Base-by-base conservation (phyloP, 352 stramenopile species). In the Phytophthora pistaciae region DNA sequence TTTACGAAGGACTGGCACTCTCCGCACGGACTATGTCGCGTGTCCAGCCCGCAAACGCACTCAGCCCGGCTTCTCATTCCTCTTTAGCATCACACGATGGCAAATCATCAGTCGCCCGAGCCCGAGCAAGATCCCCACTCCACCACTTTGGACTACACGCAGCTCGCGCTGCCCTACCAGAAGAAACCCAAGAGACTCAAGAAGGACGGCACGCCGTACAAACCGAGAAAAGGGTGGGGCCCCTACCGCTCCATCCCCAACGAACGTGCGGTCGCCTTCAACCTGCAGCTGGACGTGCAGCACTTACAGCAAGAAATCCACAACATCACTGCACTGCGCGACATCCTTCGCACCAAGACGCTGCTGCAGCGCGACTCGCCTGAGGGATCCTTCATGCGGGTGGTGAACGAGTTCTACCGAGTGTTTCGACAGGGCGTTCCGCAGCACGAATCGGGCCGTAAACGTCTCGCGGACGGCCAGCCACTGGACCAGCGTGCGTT, bases 251-350 rank as follows among this genome's bases (percentile, higher is more conserved):
- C 71, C 21, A 65, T 79, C 8, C n/a, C 65, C 25, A 74, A 72
- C 23, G 75, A 82, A 38, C 72, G 72, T 8, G 68, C 72, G 3
- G 61, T 70, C 9, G 64, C 66, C 29, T 83, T 80, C 55, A 83
- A 83, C 55, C 59, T 82, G 33, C 78, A 72, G 46, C 68, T 82
- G 16, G 75, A 82, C 54, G 66, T 82, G 48, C 64, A 79, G 66
- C 46, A 46, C 13, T 53, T 77, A 38, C 61, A 56, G 29, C 68
- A 78, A 38, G 57, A 74, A 53, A 77, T 79, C 66, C 71, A 75
- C 44, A 64, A 83, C 49, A 54, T 81, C 36, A 52, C 29, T 21
- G 61, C 55, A 20, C 13, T 65, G 48, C 66, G 72, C 23, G 61
- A 72, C 29, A 18, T 38, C 7, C 29, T 60, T 14, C 42, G 7